Base-by-base conservation (phyloP, 1,284 basidiomycete genomes). In the Sporisorium iseilematis-ciliati region DNA sequence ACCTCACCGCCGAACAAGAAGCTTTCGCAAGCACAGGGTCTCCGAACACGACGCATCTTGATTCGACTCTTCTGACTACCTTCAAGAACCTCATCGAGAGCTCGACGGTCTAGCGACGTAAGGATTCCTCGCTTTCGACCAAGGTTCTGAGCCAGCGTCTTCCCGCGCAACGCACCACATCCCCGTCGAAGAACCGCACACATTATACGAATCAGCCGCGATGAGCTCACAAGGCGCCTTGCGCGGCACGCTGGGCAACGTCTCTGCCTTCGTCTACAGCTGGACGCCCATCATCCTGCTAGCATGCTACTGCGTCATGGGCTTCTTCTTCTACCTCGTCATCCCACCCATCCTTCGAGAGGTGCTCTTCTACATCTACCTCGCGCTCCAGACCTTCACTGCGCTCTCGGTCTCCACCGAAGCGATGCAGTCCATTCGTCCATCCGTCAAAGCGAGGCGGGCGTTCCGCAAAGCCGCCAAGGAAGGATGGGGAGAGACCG, bases 321-420 rank as follows among this genome's bases (percentile, higher is more conserved):
- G 58, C 49, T 71, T 81, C 61, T 76, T 80, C 69, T 72, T 81
- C 65, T 81, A 78, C 67, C 52, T 77, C 7, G 65, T 73, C 56
- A 73, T 78, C 31, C 76, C 80, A 45, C 56, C 79, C 26, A 57
- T 61, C n/a, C 54, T 71, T 18, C 75, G 78, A 59, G 66, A 74
- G 50, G 57, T 73, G 23, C 60, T 81, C 21, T 82, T 78, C 65
- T 82, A 77, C 64, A 59, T 73, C 35, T 79, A 52, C 25, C 58
- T 75, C 16, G 57, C 31, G 3, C 63, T 80, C 6, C 79, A 82
- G 43, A 82, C 80, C 16, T 49, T 82, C 43, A 75, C 72, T 6
- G 43, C 77, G 31, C 57, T 81, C 33, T 67, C 75, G 8, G 80
- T 81, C 3, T 67, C 75, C 21, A 68, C 78, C 16, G 79, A 81